phyloP scores from a whole-genome alignment of 116 monocot species.

The Papilionanthe hybrid region DNA sequence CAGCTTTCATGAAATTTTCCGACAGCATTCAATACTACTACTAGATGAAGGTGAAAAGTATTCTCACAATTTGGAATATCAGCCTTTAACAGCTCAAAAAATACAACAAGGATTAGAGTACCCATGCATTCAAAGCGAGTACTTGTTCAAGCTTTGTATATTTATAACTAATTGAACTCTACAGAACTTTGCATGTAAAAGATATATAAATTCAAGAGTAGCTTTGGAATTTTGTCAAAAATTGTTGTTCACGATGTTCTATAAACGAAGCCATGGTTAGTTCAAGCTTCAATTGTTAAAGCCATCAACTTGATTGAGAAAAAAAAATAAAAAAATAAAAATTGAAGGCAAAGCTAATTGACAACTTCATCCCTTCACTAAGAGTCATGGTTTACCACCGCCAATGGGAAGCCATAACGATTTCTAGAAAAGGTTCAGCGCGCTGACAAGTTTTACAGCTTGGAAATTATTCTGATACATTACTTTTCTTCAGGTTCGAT shows the following conservation, averaged over 20 bases:
- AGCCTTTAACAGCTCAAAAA: neutral
- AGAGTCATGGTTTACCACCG: no score
- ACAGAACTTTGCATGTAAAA: neutral
- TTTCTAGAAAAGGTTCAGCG: no score
- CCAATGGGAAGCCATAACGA: no score
- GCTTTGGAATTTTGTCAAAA: neutral
- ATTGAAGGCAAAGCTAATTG: no score
- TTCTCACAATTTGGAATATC: neutral
- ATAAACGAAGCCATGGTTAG: neutral
- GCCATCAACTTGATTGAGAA: no score
- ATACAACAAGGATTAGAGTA: neutral
- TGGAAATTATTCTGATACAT: no score
- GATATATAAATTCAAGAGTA: slow-evolving; percentile 2
- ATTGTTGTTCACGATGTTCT: neutral
- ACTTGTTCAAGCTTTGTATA: neutral
- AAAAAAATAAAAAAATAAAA: no score
- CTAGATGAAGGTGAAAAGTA: neutral
- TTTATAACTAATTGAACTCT: neutral
- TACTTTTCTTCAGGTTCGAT: no score
- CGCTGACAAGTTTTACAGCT: no score
- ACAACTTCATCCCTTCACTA: no score
- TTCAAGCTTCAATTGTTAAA: neutral
- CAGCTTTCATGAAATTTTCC: neutral
- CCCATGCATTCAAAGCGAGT: neutral
- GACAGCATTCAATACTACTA: neutral